phyloP scores from a whole-genome alignment of 257 asterid species.

The Oldenlandia corymbosa region DNA sequence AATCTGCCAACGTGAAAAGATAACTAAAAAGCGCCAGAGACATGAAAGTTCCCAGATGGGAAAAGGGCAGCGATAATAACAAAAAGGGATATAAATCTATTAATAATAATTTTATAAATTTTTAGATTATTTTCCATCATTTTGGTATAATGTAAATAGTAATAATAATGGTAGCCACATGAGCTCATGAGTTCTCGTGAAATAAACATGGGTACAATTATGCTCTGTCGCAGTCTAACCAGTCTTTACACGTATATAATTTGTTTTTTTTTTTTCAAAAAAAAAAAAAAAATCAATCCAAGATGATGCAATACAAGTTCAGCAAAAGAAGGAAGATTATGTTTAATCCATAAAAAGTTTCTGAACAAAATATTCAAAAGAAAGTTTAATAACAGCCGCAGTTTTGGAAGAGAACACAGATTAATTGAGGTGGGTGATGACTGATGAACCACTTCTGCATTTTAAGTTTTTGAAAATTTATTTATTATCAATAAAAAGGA shows the following conservation, averaged over 20 bases:
- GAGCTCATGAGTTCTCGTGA: conserved; percentile 28
- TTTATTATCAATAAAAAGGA: no score
- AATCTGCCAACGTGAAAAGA: conserved; percentile 15
- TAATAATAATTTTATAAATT: not conserved
- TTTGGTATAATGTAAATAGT: conserved; percentile 22
- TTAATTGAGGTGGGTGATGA: not conserved
- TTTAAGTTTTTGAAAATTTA: no score
- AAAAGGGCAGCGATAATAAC: conserved; percentile 13
- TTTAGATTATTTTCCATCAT: conserved; percentile 17
- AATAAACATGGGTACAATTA: conserved; percentile 31
- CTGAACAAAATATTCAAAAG: no score
- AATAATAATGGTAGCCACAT: conserved; percentile 39
- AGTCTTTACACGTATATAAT: conserved; percentile 20
- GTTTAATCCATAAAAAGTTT: not conserved
- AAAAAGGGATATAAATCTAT: conserved; percentile 15
- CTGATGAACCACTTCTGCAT: no score
- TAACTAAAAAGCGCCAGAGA: conserved; percentile 4
- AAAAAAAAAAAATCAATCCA: not conserved
- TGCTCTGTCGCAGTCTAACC: conserved; percentile 22
- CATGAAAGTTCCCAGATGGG: conserved; percentile 16
- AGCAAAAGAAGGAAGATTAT: not conserved
- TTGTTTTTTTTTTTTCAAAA: not conserved
- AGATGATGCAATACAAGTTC: not conserved
- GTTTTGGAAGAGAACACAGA: not conserved
- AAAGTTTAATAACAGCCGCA: not conserved